Evolutionary conservation across 2,329 filamentous ascomycete genomes (phyloP).

Genomic region (Ophiostoma tasmaniense): DNA sequence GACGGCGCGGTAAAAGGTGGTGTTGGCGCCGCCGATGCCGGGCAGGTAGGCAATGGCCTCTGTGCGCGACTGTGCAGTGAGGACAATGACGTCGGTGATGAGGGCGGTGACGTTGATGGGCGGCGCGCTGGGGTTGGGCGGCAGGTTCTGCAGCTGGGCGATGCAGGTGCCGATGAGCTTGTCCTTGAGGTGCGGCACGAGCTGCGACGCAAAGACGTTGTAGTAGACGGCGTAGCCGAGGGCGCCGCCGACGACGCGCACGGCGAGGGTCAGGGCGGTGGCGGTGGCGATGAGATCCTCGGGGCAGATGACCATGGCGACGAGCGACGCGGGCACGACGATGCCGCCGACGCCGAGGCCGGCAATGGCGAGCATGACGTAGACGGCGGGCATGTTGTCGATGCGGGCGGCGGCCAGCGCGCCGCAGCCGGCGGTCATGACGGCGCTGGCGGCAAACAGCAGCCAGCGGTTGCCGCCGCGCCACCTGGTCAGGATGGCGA

Average conservation of each 20-base stretch:
- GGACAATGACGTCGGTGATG: constrained; percentile 36
- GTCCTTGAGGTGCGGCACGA: constrained; percentile 35
- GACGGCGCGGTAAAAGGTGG: constrained; percentile 31
- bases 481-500: constrained; percentile 48
- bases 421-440: constrained; percentile 59
- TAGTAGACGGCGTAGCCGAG: constrained; percentile 55
- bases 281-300: constrained; percentile 63
- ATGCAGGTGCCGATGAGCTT: constrained; percentile 45
- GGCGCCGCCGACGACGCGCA: constrained; percentile 59
- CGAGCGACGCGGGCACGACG: constrained; percentile 58
- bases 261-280: constrained; percentile 58
- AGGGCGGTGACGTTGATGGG: constrained; percentile 13
- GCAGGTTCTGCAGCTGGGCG: constrained; percentile 31
- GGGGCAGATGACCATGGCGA: constrained; percentile 61
- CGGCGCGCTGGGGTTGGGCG: not conserved
- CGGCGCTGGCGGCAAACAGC: constrained; percentile 47
- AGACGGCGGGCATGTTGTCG: constrained; percentile 47
- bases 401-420: constrained; percentile 40
- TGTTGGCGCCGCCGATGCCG: constrained; percentile 36
- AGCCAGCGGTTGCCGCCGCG: constrained; percentile 51
- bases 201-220: constrained; percentile 44
- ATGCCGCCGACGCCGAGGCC: constrained; percentile 60
- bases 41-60: constrained; percentile 40
- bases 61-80: constrained; percentile 46
- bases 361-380: constrained; percentile 51